Percentiles rank a stretch among this genome's conserved stretches.
These are phyloP conservation scores for Elasticomyces elasticus DNA, from an alignment of 495 filamentous ascomycete genomes.

Conservation along the genomic window DNA sequence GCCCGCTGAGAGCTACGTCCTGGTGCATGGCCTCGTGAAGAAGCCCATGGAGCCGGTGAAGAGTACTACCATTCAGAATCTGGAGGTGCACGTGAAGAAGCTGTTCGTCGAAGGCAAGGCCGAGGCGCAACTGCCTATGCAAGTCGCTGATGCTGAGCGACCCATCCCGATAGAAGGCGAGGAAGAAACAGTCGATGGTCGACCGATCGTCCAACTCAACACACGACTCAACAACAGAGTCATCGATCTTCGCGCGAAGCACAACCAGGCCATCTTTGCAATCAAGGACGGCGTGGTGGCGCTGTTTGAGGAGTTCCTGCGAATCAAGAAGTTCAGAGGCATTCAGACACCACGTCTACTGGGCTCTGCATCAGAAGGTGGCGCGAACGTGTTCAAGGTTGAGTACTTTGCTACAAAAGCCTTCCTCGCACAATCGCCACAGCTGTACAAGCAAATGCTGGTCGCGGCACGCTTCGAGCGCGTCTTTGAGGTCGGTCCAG, in stretches of 20 bases:
- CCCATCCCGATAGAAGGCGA: constrained; percentile 30
- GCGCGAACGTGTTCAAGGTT: constrained; percentile 37
- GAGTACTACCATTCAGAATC: constrained; percentile 61
- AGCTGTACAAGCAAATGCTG: constrained; percentile 41
- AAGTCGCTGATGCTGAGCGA: constrained; percentile 35
- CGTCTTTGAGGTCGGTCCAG: constrained; percentile 37
- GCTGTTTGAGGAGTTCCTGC: constrained; percentile 36
- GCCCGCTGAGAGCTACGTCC: constrained; percentile 68
- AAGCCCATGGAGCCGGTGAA: constrained; percentile 66
- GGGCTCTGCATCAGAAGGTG: constrained; percentile 35
- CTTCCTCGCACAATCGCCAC: constrained; percentile 37
- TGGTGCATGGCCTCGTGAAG: constrained; percentile 66
- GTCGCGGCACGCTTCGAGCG: constrained; percentile 33
- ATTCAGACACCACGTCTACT: constrained; percentile 35
- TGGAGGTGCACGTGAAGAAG: constrained; percentile 71
- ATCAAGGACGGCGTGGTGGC: constrained; percentile 34
- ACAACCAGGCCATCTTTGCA: constrained; percentile 36
- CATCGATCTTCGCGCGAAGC: constrained; percentile 33
- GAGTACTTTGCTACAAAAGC: constrained; percentile 35
- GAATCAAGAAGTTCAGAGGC: constrained; percentile 28
- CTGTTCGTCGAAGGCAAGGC: constrained; percentile 65
- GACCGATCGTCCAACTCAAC: constrained; percentile 34
- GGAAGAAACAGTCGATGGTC: constrained; percentile 25
- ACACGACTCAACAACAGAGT: constrained; percentile 37
- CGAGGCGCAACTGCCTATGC: constrained; percentile 55